phyloP scores from a whole-genome alignment of 768 basidiomycete genomes.

The Leccinum olivaceopallidum region DNA sequence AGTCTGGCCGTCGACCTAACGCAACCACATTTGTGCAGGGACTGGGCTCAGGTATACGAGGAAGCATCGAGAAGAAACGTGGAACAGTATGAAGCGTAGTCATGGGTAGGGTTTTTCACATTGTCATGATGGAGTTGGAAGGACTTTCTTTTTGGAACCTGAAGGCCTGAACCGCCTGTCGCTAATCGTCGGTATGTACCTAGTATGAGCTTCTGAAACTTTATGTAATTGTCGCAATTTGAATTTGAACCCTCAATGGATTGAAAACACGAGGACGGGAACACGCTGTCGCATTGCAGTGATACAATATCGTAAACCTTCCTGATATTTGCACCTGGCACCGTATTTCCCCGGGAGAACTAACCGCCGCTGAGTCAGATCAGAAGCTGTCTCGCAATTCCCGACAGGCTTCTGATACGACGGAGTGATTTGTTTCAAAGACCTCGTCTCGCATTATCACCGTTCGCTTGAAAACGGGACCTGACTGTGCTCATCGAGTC shows the following conservation, averaged over 20 bases:
- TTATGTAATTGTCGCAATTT: no score
- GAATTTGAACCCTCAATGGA: no score
- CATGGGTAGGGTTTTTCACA: neutral
- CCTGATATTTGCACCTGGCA: neutral
- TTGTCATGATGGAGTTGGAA: neutral
- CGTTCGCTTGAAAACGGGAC: neutral
- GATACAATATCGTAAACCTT: neutral
- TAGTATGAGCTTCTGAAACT: no score
- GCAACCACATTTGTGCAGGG: constrained; percentile 28
- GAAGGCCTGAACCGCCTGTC: neutral
- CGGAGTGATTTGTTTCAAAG: neutral
- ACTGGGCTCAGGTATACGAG: constrained; percentile 28
- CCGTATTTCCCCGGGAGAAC: neutral
- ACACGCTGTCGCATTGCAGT: no score
- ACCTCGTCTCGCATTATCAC: neutral
- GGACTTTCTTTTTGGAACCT: neutral
- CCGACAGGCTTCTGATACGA: neutral
- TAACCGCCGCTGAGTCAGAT: neutral
- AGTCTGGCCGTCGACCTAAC: constrained; percentile 20
- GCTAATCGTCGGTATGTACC: no score
- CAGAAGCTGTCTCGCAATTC: neutral
- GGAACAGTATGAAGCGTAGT: constrained; percentile 6
- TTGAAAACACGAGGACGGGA: no score
- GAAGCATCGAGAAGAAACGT: constrained; percentile 20
- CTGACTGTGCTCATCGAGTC: neutral